These are phyloP conservation scores for Penicillium egyptiacum DNA, from an alignment of 495 filamentous ascomycete genomes.

Conservation along the genomic window DNA sequence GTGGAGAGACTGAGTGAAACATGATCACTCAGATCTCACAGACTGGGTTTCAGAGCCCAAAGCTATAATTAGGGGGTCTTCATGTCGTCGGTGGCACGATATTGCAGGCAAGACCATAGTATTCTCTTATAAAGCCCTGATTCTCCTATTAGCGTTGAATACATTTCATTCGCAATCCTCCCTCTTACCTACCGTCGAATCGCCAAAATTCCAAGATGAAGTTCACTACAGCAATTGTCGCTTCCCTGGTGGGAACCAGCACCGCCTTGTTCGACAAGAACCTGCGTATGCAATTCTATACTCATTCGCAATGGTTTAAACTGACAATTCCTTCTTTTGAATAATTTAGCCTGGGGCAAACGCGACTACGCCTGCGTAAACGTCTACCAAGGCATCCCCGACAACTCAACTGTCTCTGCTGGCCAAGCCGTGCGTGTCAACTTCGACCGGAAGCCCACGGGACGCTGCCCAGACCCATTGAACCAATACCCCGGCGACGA, in stretches of 20 bases:
- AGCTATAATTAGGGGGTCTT: slow-evolving; percentile 14
- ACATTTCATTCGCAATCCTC: not conserved
- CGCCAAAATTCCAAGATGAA: slow-evolving; percentile 30
- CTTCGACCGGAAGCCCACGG: slow-evolving; percentile 35
- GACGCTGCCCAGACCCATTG: slow-evolving; percentile 27
- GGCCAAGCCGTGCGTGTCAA: slow-evolving; percentile 29
- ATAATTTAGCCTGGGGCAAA: slow-evolving; percentile 37
- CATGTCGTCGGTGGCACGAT: not conserved
- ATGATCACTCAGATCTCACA: slow-evolving; percentile 14
- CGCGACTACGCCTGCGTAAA: slow-evolving; percentile 43
- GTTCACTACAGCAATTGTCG: slow-evolving; percentile 30
- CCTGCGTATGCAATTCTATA: slow-evolving; percentile 28
- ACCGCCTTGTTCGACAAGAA: slow-evolving; percentile 39
- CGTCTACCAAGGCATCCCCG: slow-evolving; percentile 39
- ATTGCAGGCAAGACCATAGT: not conserved
- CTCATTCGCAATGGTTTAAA: not conserved
- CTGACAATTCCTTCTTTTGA: slow-evolving; percentile 1
- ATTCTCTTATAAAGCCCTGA: slow-evolving; percentile 2
- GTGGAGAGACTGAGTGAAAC: slow-evolving; percentile 27
- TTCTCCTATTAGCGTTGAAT: not conserved
- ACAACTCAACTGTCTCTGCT: slow-evolving; percentile 32
- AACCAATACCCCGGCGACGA: slow-evolving; percentile 23
- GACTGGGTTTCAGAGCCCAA: slow-evolving; percentile 6
- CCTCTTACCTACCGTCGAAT: not conserved
- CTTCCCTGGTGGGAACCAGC: slow-evolving; percentile 32